Conservation (phyloP, 306 rosid species). For the Acacia melanoxylon region DNA sequence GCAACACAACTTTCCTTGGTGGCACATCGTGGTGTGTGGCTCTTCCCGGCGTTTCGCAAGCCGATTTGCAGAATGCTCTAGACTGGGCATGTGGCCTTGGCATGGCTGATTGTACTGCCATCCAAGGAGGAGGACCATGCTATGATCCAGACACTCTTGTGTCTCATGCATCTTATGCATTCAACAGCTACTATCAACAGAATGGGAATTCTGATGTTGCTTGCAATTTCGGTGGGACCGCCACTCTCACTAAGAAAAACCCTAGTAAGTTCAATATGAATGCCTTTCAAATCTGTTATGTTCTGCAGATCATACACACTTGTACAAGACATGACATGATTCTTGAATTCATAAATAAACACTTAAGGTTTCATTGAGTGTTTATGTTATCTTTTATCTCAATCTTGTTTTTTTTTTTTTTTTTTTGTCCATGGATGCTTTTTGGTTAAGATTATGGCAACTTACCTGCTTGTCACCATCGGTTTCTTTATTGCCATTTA, state of each 20-base stretch:
- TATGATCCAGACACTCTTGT: slow-evolving; percentile 72
- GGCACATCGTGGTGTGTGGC: slow-evolving; percentile 97
- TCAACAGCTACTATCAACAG: slow-evolving; percentile 71
- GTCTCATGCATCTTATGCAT: slow-evolving; percentile 95
- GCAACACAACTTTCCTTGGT: slow-evolving; percentile 86
- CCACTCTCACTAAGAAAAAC: slow-evolving; percentile 53
- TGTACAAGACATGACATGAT: background rate
- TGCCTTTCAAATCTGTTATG: background rate
- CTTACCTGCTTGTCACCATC: background rate
- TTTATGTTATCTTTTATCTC: background rate
- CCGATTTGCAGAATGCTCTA: slow-evolving; percentile 83
- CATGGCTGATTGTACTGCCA: slow-evolving; percentile 62
- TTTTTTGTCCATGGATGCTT: background rate
- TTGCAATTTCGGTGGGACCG: slow-evolving; percentile 96
- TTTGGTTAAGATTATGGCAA: background rate
- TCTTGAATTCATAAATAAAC: background rate
- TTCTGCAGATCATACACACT: background rate
- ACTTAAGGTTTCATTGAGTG: background rate
- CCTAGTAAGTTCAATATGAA: slow-evolving; percentile 51
- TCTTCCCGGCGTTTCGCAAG: slow-evolving; percentile 69
- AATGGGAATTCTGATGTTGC: slow-evolving; percentile 96
- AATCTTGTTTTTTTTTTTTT: background rate
- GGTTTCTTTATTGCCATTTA: background rate
- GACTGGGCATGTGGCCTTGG: slow-evolving; percentile 99
- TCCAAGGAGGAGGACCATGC: slow-evolving; percentile 65